Percentiles rank a stretch among this genome's conserved stretches.
Conservation (phyloP, 495 filamentous ascomycete species). For the Xylaria grammica region DNA sequence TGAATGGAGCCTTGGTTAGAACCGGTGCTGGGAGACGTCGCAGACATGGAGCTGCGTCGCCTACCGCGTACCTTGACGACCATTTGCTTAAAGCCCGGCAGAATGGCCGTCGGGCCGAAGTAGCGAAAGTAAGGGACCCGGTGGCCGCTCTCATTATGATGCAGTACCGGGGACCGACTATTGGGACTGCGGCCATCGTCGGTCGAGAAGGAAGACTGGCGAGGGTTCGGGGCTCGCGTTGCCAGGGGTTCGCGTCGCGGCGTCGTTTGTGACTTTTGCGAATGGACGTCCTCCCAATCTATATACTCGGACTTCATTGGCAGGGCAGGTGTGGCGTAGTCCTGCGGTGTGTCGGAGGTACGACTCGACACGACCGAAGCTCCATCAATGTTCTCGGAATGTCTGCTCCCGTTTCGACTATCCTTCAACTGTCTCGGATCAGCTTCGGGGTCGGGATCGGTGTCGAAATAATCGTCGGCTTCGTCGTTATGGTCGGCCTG, state of each 20-base stretch:
- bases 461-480: conserved; percentile 33
- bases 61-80: conserved; percentile 71
- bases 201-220: conserved; percentile 45
- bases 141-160: conserved; percentile 55
- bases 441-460: conserved; percentile 42
- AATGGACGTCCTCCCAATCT: conserved; percentile 38
- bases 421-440: conserved; percentile 42
- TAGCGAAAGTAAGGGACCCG: conserved; percentile 88
- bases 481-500: conserved; percentile 36
- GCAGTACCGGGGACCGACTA: conserved; percentile 48
- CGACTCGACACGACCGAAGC: conserved; percentile 26
- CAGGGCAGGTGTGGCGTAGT: conserved; percentile 28
- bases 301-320: conserved; percentile 35
- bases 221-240: conserved; percentile 29
- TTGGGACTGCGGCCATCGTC: conserved; percentile 48
- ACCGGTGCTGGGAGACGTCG: conserved; percentile 43
- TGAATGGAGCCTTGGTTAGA: too few relatives aligned
- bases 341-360: conserved; percentile 32
- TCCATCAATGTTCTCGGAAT: conserved; percentile 28
- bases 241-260: conserved; percentile 33
- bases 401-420: conserved; percentile 27
- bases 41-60: conserved; percentile 53
- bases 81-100: conserved; percentile 92
- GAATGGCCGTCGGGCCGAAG: conserved; percentile 87
- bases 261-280: conserved; percentile 35